Conservation (phyloP, 805 yeast genomes). For the Saccharomyces jurei region DNA sequence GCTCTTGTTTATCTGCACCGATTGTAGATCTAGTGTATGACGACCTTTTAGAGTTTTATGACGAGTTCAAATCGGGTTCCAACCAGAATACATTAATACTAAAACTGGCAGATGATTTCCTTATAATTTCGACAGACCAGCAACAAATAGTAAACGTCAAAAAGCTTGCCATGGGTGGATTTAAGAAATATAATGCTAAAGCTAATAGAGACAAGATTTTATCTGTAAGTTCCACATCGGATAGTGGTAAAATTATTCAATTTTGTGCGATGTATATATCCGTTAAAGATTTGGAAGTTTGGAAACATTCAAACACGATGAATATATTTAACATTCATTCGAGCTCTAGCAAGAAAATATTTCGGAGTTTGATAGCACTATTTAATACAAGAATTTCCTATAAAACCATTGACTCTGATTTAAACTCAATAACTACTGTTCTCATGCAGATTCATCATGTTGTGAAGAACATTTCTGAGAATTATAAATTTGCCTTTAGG, state of each 20-base stretch:
- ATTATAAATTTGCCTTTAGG: background rate
- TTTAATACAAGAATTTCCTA: constrained; percentile 30
- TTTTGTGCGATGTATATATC: constrained; percentile 40
- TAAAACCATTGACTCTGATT: constrained; percentile 19
- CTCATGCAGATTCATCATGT: background rate
- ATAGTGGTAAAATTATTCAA: constrained; percentile 11
- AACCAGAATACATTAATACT: constrained; percentile 35
- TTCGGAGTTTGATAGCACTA: constrained; percentile 19
- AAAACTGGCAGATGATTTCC: constrained; percentile 78
- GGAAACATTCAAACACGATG: constrained; percentile 27
- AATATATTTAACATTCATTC: constrained; percentile 9
- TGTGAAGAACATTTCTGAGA: background rate
- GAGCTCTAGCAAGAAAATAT: constrained; percentile 15
- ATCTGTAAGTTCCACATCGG: constrained; percentile 17
- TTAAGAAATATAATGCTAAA: constrained; percentile 36
- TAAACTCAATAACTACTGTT: constrained; percentile 13
- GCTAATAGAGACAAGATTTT: constrained; percentile 36
- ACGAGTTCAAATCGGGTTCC: constrained; percentile 23
- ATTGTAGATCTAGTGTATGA: constrained; percentile 72
- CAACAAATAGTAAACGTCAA: constrained; percentile 27
- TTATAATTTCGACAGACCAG: constrained; percentile 48
- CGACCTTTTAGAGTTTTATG: constrained; percentile 37
- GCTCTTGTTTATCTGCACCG: constrained; percentile 65
- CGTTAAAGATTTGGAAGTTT: constrained; percentile 28
- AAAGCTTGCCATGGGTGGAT: constrained; percentile 29